Base-by-base conservation (phyloP, 345 rosid species). In the Salix exigua region DNA sequence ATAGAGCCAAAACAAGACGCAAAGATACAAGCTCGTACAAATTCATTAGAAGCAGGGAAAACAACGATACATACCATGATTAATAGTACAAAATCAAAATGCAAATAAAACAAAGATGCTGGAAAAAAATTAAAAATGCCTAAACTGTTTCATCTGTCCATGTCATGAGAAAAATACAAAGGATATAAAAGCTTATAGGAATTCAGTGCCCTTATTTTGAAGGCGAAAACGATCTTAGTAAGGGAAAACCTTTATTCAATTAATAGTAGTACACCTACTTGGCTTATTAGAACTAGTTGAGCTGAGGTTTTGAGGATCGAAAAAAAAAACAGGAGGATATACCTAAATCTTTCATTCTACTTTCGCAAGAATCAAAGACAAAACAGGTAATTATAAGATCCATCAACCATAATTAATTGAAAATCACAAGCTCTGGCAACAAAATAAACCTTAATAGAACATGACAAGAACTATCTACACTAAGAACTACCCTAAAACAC, bases 161-260 rank as follows among this genome's bases (percentile, higher is more conserved):
- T 38, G 51, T 77, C 50, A 5, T 30, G 64, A 73, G 68, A 37
- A 55, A 79, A 75, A 75, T 23, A 61, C 7, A 68, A 37, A 68
- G 62, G 53, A 71, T 2, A 37, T 21, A 50, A 55, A 66, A 28
- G 26, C 31, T 70, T 14, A 12, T 33, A 42, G 44, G 46, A 69
- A 70, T 61, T 18, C 50, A 62, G 25, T 26, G 13, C 44, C 62
- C 18, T 18, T 5, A 4, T 31, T 18, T 69, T 18, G 21, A n/a
- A 37, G 38, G 30, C 25, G 79, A 76, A 58, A 68, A 19, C 28
- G 48, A 70, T 42, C 25, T 42, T 62, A 53, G 51, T 12, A 58
- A 64, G 70, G 68, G 40, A 77, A 65, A 69, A 35, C 60, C 38
- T 81, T 58, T 74, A 64, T 48, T 82, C 74, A 50, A 71, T 35